A percentile compares a stretch with the other conserved stretches of the same genome.
phyloP scores from a whole-genome alignment of 805 yeast genomes.

The Hanseniaspora occidentalis region DNA sequence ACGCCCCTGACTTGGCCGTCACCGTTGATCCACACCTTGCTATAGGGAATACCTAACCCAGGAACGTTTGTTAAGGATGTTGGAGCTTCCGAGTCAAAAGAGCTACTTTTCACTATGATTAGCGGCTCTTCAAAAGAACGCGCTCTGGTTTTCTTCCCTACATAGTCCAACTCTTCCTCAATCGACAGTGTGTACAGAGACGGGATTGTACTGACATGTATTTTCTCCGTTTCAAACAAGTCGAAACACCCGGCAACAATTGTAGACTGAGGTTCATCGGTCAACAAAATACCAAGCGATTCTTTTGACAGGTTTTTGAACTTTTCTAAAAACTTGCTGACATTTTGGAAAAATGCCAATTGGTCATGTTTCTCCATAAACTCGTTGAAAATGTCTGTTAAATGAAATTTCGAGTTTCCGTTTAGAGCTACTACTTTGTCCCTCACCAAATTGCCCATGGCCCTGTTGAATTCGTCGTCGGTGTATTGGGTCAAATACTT shows the following conservation, averaged over 20 bases:
- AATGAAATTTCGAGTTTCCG: constrained; percentile 30
- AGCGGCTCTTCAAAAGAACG: constrained; percentile 50
- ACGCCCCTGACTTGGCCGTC: constrained; percentile 43
- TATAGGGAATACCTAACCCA: constrained; percentile 50
- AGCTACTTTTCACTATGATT: constrained; percentile 31
- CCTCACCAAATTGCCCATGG: constrained; percentile 31
- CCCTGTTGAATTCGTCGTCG: constrained; percentile 36
- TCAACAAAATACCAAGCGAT: constrained; percentile 41
- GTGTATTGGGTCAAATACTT: constrained; percentile 28
- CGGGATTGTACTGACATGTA: not conserved
- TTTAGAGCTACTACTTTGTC: constrained; percentile 43
- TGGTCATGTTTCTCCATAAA: constrained; percentile 19
- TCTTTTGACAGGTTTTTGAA: constrained; percentile 29
- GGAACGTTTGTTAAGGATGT: constrained; percentile 24
- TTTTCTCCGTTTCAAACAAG: not conserved
- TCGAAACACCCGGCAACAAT: not conserved
- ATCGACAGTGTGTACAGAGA: constrained; percentile 11
- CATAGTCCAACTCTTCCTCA: constrained; percentile 47
- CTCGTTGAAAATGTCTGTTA: constrained; percentile 15
- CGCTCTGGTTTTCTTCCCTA: constrained; percentile 63
- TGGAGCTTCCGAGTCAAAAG: constrained; percentile 6
- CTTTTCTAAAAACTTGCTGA: constrained; percentile 33
- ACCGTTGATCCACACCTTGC: constrained; percentile 61
- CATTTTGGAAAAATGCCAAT: constrained; percentile 29
- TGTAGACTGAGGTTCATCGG: constrained; percentile 25